Percentiles rank a stretch among this genome's conserved stretches.
Evolutionary conservation across 2,329 filamentous ascomycete genomes (phyloP).

Genomic region (Didymella glomerata): DNA sequence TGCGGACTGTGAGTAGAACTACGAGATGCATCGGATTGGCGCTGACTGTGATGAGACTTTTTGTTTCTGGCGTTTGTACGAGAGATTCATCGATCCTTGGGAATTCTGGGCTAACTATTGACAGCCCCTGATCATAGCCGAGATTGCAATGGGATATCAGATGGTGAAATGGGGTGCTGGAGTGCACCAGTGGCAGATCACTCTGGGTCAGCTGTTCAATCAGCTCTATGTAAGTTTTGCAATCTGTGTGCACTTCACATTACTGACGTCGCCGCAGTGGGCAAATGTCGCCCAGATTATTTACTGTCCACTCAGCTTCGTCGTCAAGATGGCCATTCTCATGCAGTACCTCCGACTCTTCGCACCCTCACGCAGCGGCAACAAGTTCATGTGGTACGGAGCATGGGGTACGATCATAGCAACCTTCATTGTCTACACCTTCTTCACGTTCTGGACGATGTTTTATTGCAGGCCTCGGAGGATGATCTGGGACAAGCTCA

Average conservation of each 20-base stretch:
- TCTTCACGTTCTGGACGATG: conserved; percentile 39
- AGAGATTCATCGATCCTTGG: rapidly evolving
- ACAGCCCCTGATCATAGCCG: conserved; percentile 35
- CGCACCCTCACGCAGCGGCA: conserved; percentile 31
- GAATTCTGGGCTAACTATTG: conserved; percentile 1
- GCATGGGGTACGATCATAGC: conserved; percentile 32
- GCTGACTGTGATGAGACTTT: conserved; percentile 31
- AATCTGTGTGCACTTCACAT: not conserved
- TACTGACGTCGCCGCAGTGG: conserved; percentile 26
- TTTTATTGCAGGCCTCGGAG: conserved; percentile 38
- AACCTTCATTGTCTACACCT: conserved; percentile 35
- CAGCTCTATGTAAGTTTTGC: conserved; percentile 34
- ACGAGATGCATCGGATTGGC: not conserved
- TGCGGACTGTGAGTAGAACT: conserved; percentile 35
- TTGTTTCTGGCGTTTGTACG: conserved; percentile 37
- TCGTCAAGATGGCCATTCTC: conserved; percentile 41
- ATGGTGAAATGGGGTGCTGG: conserved; percentile 42
- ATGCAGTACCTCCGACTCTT: conserved; percentile 42
- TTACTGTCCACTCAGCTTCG: conserved; percentile 40
- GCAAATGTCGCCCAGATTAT: conserved; percentile 37
- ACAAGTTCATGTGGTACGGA: conserved; percentile 38
- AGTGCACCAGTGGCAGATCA: conserved; percentile 44
- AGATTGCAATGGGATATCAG: conserved; percentile 34
- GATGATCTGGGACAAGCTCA: conserved; percentile 40
- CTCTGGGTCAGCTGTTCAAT: conserved; percentile 34